These are phyloP conservation scores for Umbilicus rupestris DNA, from an alignment of 164 flowering plant genomes.

Conservation along the genomic window DNA sequence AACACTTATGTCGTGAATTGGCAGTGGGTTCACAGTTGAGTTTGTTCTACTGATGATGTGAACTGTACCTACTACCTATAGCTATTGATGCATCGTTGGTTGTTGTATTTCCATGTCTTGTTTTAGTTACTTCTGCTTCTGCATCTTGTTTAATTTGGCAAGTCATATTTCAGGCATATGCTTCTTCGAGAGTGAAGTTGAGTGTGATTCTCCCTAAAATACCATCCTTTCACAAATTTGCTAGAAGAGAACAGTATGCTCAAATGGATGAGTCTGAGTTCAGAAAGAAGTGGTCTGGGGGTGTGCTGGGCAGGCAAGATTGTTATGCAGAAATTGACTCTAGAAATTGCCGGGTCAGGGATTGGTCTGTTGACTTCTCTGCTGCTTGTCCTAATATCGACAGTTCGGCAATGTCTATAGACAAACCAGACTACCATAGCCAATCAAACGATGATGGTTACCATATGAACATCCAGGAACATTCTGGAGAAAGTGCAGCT, in stretches of 20 bases:
- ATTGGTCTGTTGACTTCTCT: slow-evolving; percentile 96
- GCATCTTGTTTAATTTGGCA: neutral
- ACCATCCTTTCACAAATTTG: slow-evolving; percentile 95
- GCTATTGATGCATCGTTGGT: neutral
- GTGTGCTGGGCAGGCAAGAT: slow-evolving; percentile 70
- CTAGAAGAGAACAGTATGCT: slow-evolving; percentile 79
- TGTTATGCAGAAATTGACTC: slow-evolving; percentile 92
- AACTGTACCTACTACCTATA: neutral
- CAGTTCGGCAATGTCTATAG: slow-evolving; percentile 50
- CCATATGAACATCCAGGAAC: slow-evolving; percentile 60
- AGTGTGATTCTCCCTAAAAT: slow-evolving; percentile 84
- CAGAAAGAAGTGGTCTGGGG: slow-evolving; percentile 62
- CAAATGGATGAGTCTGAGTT: slow-evolving; percentile 72
- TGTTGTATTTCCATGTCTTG: neutral
- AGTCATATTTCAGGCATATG: slow-evolving; percentile 69
- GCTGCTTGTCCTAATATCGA: slow-evolving; percentile 73
- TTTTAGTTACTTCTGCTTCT: neutral
- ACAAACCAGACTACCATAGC: slow-evolving; percentile 65
- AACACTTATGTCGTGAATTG: neutral
- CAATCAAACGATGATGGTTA: slow-evolving; percentile 57
- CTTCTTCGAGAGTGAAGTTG: slow-evolving; percentile 55
- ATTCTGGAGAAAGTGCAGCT: slow-evolving; percentile 87
- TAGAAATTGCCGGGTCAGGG: slow-evolving; percentile 84
- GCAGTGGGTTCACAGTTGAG: neutral
- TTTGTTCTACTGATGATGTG: neutral